phyloP scores from a whole-genome alignment of 2,329 filamentous ascomycete species.

The Xylaria sp. region DNA sequence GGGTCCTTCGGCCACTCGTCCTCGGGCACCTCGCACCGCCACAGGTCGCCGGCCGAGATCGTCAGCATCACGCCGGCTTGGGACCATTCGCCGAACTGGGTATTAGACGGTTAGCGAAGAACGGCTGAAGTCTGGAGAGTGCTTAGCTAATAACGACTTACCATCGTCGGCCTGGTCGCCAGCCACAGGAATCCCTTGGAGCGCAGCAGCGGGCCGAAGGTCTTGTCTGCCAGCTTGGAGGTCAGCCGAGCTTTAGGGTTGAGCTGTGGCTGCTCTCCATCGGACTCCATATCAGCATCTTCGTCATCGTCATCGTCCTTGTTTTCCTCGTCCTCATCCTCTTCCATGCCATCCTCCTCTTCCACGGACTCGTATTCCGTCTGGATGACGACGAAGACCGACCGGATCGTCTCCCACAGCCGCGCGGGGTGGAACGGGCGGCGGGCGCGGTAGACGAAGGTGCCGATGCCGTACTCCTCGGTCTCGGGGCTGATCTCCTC shows the following conservation, averaged over 20 bases:
- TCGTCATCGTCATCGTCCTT: conserved; percentile 40
- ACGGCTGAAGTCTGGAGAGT: no score
- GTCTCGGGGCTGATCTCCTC: conserved; percentile 74
- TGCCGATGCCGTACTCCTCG: conserved; percentile 72
- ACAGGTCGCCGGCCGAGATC: conserved; percentile 54
- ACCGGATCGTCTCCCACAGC: conserved; percentile 48
- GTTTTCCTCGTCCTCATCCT: conserved; percentile 37
- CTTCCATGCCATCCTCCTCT: conserved; percentile 30
- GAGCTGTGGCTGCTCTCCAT: conserved; percentile 32
- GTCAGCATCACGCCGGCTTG: conserved; percentile 68
- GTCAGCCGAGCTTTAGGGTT: conserved; percentile 46
- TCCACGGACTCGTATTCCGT: conserved; percentile 46
- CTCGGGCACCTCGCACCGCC: conserved; percentile 63
- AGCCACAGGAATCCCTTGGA: conserved; percentile 66
- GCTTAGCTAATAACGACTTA: no score
- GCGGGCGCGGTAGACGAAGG: conserved; percentile 67
- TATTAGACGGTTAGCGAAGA: conserved; percentile 14
- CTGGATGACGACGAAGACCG: conserved; percentile 54
- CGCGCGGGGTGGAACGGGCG: conserved; percentile 56
- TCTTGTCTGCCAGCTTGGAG: conserved; percentile 57
- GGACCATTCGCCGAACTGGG: conserved; percentile 61
- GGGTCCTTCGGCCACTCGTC: conserved; percentile 53
- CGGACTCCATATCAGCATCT: conserved; percentile 29
- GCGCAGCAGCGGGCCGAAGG: conserved; percentile 59
- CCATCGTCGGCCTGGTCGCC: conserved; percentile 57